phyloP scores from a whole-genome alignment of 306 rosid genomes.

The Vigna reflexopilosa region DNA sequence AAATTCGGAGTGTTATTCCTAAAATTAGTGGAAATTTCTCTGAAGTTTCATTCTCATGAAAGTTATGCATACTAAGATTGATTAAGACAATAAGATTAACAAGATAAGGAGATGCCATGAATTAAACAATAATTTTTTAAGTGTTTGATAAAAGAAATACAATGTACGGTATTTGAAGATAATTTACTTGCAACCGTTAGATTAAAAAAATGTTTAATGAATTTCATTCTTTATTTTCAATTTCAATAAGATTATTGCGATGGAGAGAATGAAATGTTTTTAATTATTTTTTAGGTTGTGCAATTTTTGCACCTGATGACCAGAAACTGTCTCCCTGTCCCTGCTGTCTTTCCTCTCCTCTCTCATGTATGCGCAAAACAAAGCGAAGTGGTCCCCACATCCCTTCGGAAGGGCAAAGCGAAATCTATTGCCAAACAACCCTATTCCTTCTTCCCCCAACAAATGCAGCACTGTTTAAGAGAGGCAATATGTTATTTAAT shows the following conservation, averaged over 20 bases:
- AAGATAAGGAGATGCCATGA: not conserved
- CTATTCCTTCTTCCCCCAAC: too few relatives aligned
- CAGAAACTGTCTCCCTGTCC: slow-evolving; percentile 48
- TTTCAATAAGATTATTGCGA: too few relatives aligned
- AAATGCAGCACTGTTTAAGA: too few relatives aligned
- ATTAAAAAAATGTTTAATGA: too few relatives aligned
- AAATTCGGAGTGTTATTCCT: not conserved
- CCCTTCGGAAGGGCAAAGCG: slow-evolving; percentile 16
- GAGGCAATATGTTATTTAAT: too few relatives aligned
- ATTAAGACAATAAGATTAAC: not conserved
- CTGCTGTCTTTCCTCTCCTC: slow-evolving; percentile 27
- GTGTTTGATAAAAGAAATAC: too few relatives aligned
- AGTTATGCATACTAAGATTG: not conserved
- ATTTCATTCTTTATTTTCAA: too few relatives aligned
- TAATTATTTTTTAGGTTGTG: not conserved
- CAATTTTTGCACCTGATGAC: slow-evolving; percentile 42
- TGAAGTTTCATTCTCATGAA: not conserved
- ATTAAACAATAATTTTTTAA: too few relatives aligned
- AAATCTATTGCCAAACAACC: too few relatives aligned
- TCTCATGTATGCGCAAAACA: slow-evolving; percentile 24
- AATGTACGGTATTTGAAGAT: too few relatives aligned
- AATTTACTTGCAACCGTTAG: too few relatives aligned
- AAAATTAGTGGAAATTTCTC: not conserved
- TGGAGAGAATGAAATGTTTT: not conserved
- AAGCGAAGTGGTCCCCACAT: slow-evolving; percentile 35